Conservation (phyloP, 306 rosid species). For the Vicia faba region DNA sequence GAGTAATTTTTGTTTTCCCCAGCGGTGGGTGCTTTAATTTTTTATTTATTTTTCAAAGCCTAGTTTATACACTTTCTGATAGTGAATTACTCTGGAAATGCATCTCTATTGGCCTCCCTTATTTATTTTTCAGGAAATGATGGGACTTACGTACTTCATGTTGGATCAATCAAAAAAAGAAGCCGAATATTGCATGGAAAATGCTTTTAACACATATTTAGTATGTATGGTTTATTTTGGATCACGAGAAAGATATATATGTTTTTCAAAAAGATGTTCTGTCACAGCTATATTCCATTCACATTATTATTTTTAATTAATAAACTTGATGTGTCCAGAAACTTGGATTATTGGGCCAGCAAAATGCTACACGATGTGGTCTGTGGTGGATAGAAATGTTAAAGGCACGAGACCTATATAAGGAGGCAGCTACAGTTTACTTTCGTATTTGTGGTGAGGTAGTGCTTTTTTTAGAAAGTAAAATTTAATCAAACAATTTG, state of each 20-base stretch:
- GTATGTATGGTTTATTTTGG: conserved; percentile 58
- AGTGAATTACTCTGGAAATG: conserved; percentile 16
- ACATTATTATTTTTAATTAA: conserved; percentile 29
- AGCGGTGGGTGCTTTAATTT: conserved; percentile 14
- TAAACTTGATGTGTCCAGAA: conserved; percentile 64
- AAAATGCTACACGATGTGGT: conserved; percentile 88
- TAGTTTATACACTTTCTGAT: conserved; percentile 17
- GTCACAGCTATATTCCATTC: conserved; percentile 31
- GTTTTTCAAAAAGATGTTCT: conserved; percentile 25
- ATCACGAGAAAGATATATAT: neutral
- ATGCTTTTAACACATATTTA: conserved; percentile 85
- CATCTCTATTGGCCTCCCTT: conserved; percentile 29
- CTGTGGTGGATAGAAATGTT: conserved; percentile 97
- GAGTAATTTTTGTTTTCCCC: no score
- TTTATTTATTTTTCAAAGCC: conserved; percentile 1
- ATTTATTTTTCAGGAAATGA: conserved; percentile 81
- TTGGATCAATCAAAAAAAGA: conserved; percentile 94
- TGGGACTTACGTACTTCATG: conserved; percentile 92
- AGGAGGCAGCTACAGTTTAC: conserved; percentile 89
- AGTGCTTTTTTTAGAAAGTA: conserved; percentile 30
- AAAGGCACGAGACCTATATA: conserved; percentile 77
- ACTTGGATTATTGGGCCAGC: conserved; percentile 79
- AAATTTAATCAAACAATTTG: conserved; percentile 10
- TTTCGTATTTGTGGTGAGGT: conserved; percentile 96
- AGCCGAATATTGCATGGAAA: conserved; percentile 98